Conservation (phyloP, 129 eudicot genomes). For the Calendula officinalis region DNA sequence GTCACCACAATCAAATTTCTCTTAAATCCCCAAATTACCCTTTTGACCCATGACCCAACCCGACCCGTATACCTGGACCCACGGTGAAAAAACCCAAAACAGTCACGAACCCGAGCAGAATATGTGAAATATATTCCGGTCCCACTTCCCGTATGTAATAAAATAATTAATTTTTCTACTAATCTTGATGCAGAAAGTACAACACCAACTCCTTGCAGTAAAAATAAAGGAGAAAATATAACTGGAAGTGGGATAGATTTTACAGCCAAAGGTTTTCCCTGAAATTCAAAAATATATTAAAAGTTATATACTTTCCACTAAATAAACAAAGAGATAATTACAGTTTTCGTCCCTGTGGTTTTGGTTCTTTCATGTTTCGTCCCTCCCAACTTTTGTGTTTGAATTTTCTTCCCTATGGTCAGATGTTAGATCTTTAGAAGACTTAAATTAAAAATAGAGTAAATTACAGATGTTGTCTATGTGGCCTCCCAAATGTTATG, state of each 20-base stretch:
- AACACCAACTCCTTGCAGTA: constrained; percentile 84
- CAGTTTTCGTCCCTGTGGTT: too few species aligned
- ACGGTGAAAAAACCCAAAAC: constrained; percentile 74
- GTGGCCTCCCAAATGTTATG: too few species aligned
- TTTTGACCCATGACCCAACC: background rate
- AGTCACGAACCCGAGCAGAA: constrained; percentile 65
- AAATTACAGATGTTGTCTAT: too few species aligned
- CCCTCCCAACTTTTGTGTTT: too few species aligned
- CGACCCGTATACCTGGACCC: constrained; percentile 84
- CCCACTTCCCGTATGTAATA: constrained; percentile 53
- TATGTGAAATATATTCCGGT: constrained; percentile 57
- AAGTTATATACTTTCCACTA: background rate
- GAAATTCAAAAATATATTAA: constrained; percentile 29
- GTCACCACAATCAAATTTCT: background rate
- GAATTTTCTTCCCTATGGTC: too few species aligned
- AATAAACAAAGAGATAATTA: constrained; percentile 1
- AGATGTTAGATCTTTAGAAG: too few species aligned
- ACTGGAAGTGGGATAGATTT: constrained; percentile 58
- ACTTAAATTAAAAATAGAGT: too few species aligned
- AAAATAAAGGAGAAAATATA: constrained; percentile 72
- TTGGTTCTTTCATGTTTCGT: too few species aligned
- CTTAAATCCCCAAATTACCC: background rate
- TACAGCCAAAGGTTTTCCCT: constrained; percentile 80
- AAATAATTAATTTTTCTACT: constrained; percentile 65
- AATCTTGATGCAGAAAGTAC: constrained; percentile 68